These are phyloP conservation scores for Diplosphaera chodatii DNA, from an alignment of 139 green algal species.

Conservation along the genomic window DNA sequence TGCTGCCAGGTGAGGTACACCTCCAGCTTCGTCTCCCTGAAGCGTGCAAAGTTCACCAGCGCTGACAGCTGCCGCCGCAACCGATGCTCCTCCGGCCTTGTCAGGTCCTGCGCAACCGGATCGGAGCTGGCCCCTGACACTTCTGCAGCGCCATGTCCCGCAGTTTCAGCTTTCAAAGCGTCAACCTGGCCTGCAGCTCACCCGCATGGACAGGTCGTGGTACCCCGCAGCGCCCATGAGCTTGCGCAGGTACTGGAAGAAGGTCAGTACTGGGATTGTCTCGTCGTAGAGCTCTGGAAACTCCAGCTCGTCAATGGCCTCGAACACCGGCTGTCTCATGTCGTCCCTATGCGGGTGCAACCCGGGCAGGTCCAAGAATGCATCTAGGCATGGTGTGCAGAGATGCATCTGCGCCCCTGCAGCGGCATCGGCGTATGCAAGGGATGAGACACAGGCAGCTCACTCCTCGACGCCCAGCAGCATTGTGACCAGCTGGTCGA, in stretches of 20 bases:
- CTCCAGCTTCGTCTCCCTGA: slow-evolving; percentile 83
- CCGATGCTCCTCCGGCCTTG: slow-evolving; percentile 75
- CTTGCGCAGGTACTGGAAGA: slow-evolving; percentile 52
- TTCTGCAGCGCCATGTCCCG: neutral
- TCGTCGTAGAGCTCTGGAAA: slow-evolving; percentile 93
- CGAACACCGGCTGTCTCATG: slow-evolving; percentile 79
- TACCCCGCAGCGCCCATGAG: slow-evolving; percentile 72
- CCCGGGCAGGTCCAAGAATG: too few relatives aligned
- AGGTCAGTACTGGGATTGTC: slow-evolving; percentile 72
- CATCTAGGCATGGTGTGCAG: too few relatives aligned
- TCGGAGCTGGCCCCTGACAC: too few relatives aligned
- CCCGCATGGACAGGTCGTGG: slow-evolving; percentile 77
- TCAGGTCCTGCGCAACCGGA: slow-evolving; percentile 62
- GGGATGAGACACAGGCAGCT: too few relatives aligned
- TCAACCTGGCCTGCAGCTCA: neutral
- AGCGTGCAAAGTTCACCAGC: slow-evolving; percentile 94
- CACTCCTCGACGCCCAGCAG: slow-evolving; percentile 68
- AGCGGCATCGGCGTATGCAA: too few relatives aligned
- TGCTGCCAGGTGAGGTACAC: slow-evolving; percentile 60
- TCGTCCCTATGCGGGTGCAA: slow-evolving; percentile 60
- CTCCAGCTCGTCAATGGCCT: slow-evolving; percentile 76
- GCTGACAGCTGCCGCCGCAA: slow-evolving; percentile 76
- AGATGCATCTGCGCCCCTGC: too few relatives aligned
- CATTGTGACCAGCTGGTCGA: slow-evolving; percentile 68
- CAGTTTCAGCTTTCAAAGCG: neutral